Evolutionary conservation across 768 basidiomycete species (phyloP).

Genomic region (Lentinula boryana): DNA sequence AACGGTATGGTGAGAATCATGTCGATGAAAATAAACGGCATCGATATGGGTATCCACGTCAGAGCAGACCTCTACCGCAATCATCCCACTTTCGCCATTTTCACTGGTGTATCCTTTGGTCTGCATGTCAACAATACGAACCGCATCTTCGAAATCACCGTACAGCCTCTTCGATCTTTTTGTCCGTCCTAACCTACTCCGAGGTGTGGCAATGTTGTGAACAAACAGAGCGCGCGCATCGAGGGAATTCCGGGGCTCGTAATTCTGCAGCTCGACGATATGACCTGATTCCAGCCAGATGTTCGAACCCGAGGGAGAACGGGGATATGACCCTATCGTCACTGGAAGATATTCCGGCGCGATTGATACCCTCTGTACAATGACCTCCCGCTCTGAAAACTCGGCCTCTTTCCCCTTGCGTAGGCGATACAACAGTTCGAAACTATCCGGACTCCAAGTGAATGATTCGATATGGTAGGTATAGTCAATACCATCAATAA

Average conservation of each 20-base stretch:
- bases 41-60: conserved; percentile 34
- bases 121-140: conserved; percentile 28
- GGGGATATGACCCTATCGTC: conserved; percentile 21
- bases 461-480: conserved; percentile 23
- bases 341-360: conserved; percentile 11
- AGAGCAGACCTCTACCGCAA: conserved; percentile 33
- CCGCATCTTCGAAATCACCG: conserved; percentile 22
- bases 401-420: conserved; percentile 21
- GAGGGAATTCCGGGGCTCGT: conserved; percentile 21
- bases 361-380: conserved; percentile 20
- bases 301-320: conserved; percentile 25
- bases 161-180: conserved; percentile 16
- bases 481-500: conserved; percentile 6
- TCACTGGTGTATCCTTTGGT: background rate
- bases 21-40: conserved; percentile 1
- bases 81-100: conserved; percentile 9
- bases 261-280: conserved; percentile 23
- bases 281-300: conserved; percentile 23
- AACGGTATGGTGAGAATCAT: conserved; percentile 10
- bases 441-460: conserved; percentile 27
- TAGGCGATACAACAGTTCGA: conserved; percentile 23
- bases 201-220: conserved; percentile 8
- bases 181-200: background rate
- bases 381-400: conserved; percentile 22
- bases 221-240: conserved; percentile 26